Conservation (phyloP, 441 rosid species). For the Biscutella auriculata region DNA sequence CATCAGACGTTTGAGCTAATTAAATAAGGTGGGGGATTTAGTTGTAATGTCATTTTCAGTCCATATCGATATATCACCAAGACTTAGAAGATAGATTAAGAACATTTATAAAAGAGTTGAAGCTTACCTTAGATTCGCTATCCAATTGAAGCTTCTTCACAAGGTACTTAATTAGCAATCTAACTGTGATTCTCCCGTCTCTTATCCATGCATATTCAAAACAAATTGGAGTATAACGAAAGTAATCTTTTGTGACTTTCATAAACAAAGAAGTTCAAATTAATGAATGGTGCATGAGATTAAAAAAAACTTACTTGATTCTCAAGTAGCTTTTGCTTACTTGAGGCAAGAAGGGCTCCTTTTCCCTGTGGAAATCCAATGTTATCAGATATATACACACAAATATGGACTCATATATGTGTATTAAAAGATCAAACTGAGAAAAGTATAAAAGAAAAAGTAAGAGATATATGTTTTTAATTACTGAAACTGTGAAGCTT, state of each 20-base stretch:
- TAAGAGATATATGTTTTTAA: conserved; percentile 19
- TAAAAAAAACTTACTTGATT: conserved; percentile 62
- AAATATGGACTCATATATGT: not conserved
- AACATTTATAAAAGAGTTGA: not conserved
- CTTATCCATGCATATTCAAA: conserved; percentile 28
- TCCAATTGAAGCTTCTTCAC: conserved; percentile 81
- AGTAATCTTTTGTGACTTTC: conserved; percentile 3
- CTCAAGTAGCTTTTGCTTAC: conserved; percentile 87
- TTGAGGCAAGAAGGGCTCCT: conserved; percentile 84
- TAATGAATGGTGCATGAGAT: not conserved
- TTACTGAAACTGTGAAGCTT: conserved; percentile 84
- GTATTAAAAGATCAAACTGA: not conserved
- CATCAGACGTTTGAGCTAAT: conserved; percentile 23
- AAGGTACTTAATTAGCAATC: conserved; percentile 81
- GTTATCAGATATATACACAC: not conserved
- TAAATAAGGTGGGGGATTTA: conserved; percentile 27
- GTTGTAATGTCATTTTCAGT: conserved; percentile 60
- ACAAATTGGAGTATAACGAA: not conserved
- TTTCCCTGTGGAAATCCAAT: conserved; percentile 42
- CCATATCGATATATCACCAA: conserved; percentile 36
- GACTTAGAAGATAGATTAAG: conserved; percentile 7
- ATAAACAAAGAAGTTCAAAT: not conserved
- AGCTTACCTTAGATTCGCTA: conserved; percentile 32
- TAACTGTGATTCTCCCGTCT: conserved; percentile 92
- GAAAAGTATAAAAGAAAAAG: not conserved